Base-by-base conservation (phyloP, 192 early-diverging fungal genomes). In the Linnemannia hyalina region DNA sequence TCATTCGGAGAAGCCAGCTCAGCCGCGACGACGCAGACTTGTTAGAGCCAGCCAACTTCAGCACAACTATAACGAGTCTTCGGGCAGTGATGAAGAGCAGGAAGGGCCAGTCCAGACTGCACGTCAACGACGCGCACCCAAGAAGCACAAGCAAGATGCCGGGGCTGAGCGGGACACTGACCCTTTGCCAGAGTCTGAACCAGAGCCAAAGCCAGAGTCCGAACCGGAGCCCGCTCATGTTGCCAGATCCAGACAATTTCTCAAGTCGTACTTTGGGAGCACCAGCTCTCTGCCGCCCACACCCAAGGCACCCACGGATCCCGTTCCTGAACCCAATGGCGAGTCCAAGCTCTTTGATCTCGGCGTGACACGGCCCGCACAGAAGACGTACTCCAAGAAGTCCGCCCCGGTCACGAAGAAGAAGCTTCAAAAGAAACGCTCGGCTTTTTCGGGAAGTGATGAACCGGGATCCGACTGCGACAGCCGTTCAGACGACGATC, bases 371-470 rank as follows among this genome's bases (percentile, higher is more conserved):
- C 70, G 60, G 6, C 29, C 60, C 6, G 29, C 26, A 11, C 60
- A 15, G 29, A 73, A 49, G 46, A 73, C 36, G 26, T 47, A 42
- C 9, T 32, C 44, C 44, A 73, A 49, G 72, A 32, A 38, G n/a
- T 70, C 36, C 13, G 36, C 40, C 42, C 70, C n/a, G 5, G 10
- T 54, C 40, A 73, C 63, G 32, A 81, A 74, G 36, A 73, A 49
- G 20, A 81, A 80, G 35, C 69, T 9, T 18, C 29, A 42, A 5
- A 72, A 29, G 11, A 73, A 74, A 38, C 68, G 36, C 18, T 78
- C 52, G 29, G 22, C 52, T 40, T 81, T 86, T 70, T 81, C 79
- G 10, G 80, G 81, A 29, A 78, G 75, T 6, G 80, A 80, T 0
- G 26, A 16, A 16, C 54, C 79, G 29, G 75, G 32, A 36, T 77